Evolutionary conservation across 331 rosid genomes (phyloP).

Genomic region (Prunus yedoensis): DNA sequence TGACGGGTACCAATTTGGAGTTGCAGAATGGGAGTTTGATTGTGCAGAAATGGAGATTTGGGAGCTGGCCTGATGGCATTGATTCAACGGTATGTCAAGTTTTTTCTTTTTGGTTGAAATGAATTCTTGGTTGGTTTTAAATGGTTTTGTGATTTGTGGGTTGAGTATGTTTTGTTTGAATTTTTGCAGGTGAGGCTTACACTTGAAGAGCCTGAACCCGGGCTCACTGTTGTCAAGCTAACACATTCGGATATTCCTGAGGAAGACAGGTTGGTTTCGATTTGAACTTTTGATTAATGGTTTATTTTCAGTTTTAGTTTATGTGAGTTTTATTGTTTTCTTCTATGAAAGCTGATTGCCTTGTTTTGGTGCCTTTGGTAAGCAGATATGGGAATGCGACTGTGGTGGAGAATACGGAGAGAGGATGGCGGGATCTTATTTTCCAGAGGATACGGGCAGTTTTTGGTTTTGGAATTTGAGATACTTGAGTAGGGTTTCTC

Average conservation of each 20-base stretch:
- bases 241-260: slow-evolving; percentile 81
- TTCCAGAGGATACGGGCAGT: slow-evolving; percentile 88
- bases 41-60: slow-evolving; percentile 89
- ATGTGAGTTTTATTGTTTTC: background rate
- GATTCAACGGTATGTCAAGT: slow-evolving; percentile 50
- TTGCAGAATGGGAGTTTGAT: slow-evolving; percentile 76
- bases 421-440: slow-evolving; percentile 96
- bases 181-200: slow-evolving; percentile 66
- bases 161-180: slow-evolving; percentile 18
- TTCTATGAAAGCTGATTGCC: slow-evolving; percentile 1
- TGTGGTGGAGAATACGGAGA: slow-evolving; percentile 91
- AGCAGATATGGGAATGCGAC: slow-evolving; percentile 90
- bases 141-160: background rate
- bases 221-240: slow-evolving; percentile 69
- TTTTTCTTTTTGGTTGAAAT: background rate
- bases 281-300: background rate
- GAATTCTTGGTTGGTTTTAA: background rate
- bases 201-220: slow-evolving; percentile 87
- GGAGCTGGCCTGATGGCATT: slow-evolving; percentile 80
- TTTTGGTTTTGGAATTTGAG: slow-evolving; percentile 86
- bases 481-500: slow-evolving; percentile 1
- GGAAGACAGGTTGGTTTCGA: slow-evolving; percentile 69
- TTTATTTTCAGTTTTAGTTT: background rate
- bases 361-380: background rate
- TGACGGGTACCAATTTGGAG: slow-evolving; percentile 76